A percentile compares a stretch with the other conserved stretches of the same genome.
Conservation (phyloP, 1,284 basidiomycete genomes). For the Cryptococcus sp. region DNA sequence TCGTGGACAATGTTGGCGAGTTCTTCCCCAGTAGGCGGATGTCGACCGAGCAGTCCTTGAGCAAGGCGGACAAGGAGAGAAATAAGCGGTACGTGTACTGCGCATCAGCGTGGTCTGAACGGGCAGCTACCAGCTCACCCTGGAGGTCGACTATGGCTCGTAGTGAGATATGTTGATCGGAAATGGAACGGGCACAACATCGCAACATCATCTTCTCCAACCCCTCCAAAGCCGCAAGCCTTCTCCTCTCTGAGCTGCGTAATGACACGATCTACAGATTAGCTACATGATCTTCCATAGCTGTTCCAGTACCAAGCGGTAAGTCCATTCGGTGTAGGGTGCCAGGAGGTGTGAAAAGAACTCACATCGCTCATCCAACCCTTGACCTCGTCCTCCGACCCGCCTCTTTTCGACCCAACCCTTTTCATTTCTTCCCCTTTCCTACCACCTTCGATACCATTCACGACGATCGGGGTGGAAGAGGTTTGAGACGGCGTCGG, state of each 20-base stretch:
- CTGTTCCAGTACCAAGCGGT: too few relatives aligned
- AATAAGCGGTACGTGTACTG: slow-evolving; percentile 31
- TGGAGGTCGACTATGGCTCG: neutral
- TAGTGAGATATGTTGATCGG: slow-evolving; percentile 1
- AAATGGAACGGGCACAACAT: slow-evolving; percentile 7
- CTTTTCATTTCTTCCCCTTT: too few relatives aligned
- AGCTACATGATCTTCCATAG: neutral
- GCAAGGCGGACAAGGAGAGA: slow-evolving; percentile 31
- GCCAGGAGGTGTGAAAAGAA: slow-evolving; percentile 3
- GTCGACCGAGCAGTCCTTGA: slow-evolving; percentile 21
- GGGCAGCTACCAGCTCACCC: neutral
- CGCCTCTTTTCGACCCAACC: neutral
- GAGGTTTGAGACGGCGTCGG: slow-evolving; percentile 9
- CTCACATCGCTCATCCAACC: slow-evolving; percentile 29
- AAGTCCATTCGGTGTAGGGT: too few relatives aligned
- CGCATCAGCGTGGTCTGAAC: neutral
- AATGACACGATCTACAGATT: slow-evolving; percentile 10
- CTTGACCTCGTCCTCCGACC: slow-evolving; percentile 5
- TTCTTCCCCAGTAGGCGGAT: slow-evolving; percentile 17
- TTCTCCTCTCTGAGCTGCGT: slow-evolving; percentile 21
- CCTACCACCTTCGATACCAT: too few relatives aligned
- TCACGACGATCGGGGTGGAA: too few relatives aligned
- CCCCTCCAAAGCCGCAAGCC: slow-evolving; percentile 19
- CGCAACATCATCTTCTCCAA: slow-evolving; percentile 17
- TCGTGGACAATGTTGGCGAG: slow-evolving; percentile 28